These are phyloP conservation scores for Nelumbo lutea DNA, from an alignment of 164 flowering plant species.

Conservation along the genomic window DNA sequence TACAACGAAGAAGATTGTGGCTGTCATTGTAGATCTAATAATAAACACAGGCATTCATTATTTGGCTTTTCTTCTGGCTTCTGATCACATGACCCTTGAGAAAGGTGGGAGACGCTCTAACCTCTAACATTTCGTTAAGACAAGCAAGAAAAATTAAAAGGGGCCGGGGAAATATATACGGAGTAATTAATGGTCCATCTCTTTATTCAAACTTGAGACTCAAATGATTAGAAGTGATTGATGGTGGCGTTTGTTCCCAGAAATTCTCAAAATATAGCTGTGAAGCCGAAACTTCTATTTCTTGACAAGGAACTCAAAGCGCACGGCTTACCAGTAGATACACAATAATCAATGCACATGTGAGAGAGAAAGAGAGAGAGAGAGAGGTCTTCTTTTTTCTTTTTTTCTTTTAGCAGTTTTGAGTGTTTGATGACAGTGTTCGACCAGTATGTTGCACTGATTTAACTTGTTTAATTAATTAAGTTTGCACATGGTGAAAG, in stretches of 20 bases:
- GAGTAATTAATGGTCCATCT: slow-evolving; percentile 3
- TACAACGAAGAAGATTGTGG: slow-evolving; percentile 4
- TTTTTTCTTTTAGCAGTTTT: background rate
- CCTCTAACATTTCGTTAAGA: background rate
- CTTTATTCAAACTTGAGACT: slow-evolving; percentile 7
- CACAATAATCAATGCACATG: background rate
- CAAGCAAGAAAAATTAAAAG: slow-evolving; percentile 14
- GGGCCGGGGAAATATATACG: no score
- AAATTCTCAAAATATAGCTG: background rate
- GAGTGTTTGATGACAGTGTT: background rate
- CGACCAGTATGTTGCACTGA: background rate
- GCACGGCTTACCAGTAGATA: no score
- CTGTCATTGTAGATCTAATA: slow-evolving; percentile 10
- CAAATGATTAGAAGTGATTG: background rate
- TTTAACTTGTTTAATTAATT: background rate
- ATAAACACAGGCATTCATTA: slow-evolving; percentile 12
- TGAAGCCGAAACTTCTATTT: background rate
- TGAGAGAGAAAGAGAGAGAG: background rate
- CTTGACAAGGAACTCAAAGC: background rate
- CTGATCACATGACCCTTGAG: slow-evolving; percentile 17
- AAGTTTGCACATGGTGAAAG: slow-evolving; percentile 4
- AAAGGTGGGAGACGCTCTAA: slow-evolving; percentile 11
- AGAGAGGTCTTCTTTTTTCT: background rate
- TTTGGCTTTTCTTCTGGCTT: slow-evolving; percentile 26
- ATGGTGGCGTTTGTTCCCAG: background rate